Conservation (phyloP, 163 green algal genomes). For the Trebouxiophyceae sp. region DNA sequence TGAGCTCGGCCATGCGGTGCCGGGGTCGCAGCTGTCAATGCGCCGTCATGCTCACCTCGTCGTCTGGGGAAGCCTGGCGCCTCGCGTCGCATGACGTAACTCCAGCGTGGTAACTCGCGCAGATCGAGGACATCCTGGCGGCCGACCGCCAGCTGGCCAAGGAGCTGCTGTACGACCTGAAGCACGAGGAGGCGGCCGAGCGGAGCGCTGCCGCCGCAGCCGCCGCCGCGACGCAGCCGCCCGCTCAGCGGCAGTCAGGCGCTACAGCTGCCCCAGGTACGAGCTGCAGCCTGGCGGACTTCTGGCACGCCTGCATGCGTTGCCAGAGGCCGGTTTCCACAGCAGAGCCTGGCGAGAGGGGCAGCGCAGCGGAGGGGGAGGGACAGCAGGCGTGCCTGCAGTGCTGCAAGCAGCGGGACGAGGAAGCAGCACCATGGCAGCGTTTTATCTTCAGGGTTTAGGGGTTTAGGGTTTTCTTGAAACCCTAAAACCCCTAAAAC, state of each 20-base stretch:
- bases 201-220: background rate
- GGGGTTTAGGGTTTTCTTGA: too few relatives aligned
- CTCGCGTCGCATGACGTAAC: too few relatives aligned
- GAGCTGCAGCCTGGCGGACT: background rate
- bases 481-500: too few relatives aligned
- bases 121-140: constrained; percentile 76
- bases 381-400: too few relatives aligned
- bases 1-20: background rate
- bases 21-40: background rate
- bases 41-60: background rate
- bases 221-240: background rate
- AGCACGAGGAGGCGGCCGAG: constrained; percentile 52
- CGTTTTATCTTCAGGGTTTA: too few relatives aligned
- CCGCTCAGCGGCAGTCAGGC: background rate
- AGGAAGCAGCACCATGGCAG: too few relatives aligned
- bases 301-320: background rate
- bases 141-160: constrained; percentile 71
- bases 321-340: background rate
- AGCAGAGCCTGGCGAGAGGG: too few relatives aligned
- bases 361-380: too few relatives aligned
- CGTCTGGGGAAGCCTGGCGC: background rate
- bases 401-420: too few relatives aligned
- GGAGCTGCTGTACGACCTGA: constrained; percentile 79
- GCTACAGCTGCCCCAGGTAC: background rate
- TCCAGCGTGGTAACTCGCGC: too few relatives aligned